Evolutionary conservation across 2,329 filamentous ascomycete genomes (phyloP), one percentile per base, ranked within the genome.

Genomic region (Pseudomassariella vexata): DNA sequence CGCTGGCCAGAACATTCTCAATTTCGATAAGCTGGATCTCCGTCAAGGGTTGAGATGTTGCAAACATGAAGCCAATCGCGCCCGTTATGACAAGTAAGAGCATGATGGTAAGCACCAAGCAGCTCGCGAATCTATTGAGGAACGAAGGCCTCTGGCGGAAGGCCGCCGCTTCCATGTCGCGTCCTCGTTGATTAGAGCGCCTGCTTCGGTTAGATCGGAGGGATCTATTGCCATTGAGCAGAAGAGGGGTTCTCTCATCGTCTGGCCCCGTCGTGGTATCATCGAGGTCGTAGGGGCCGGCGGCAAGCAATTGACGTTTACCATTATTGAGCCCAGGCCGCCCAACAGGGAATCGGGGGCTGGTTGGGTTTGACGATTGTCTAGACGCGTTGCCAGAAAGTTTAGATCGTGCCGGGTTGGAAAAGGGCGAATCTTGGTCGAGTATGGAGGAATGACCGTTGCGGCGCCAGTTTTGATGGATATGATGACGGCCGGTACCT

Each of bases 1-100:
- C 86, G 47, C 86, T 95, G 3, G 89, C 89, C 29, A 96, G 73
- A 16, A 98, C 87, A 45, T 95, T 94, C 47, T 83, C 78, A 44
- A 98, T 87, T 41, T 82, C 80, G 34, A 82, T 67, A 26, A 96
- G 76, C 42, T 82, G 70, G 37, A 96, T 84, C 42, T 85, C 78
- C 17, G 77, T 74, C 28, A 98, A 73, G 6, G 89, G 85, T 51
- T 94, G 88, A 19, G 89, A 94, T 14, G 89, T 90, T 27, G 88
- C 85, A 59, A 95, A 83, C 59, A 95, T 79, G 56, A 96, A 92
- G 15, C 83, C 85, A 22, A 92, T 81, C 8, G 85, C 83, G 24
- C 85, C 86, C n/a, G 87, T 81, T 28, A 94, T 74, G 24, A 95
- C 76, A 11, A 95, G 65, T 22, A 92, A 60, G 15, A 95, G 63